Evolutionary conservation across 495 filamentous ascomycete species (phyloP), one percentile per base, ranked within the genome.

Genomic region (Trichoderma asperelloides): DNA sequence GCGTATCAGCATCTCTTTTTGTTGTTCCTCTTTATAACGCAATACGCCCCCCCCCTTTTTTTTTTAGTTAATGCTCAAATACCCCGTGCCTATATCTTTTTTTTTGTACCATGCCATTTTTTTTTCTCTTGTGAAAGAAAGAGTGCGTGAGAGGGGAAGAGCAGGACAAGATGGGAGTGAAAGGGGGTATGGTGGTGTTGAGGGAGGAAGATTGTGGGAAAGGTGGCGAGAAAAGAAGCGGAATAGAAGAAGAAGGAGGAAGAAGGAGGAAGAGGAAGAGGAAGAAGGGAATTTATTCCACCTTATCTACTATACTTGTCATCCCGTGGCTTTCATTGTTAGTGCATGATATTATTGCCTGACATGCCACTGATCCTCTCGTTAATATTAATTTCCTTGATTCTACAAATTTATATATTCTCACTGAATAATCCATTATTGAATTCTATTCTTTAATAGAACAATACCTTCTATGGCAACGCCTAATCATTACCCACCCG

Each of bases 1-100:
- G 55, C 55, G n/a, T 43, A 39, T 33, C 41, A 63, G 66, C 33
- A 33, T 62, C 30, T n/a, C 63, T 18, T 47, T 63, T 63, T 67
- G 23, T 33, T 30, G 9, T 12, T 60, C 23, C 16, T 18, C n/a
- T n/a, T 15, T 47, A 28, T 60, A 30, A 28, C 55, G 25, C 25
- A 30, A 30, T 60, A 28, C 25, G 23, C 43, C n/a, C n/a, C 49
- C 27, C 6, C 16, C 16, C 28, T 30, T 49, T 28, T 51, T 66
- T 30, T 66, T 39, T 7, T 60, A 60, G 55, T 60, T 60, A 28
- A 60, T 21, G 55, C 28, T 60, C 55, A 60, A 60, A 60, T 60
- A 60, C 55, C 55, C 55, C 55, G 55, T 60, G 55, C 23, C 30
- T 47, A 47, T 37, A 37, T 18, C 55, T 60, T 60, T 57, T 57